Percentiles rank a stretch among this genome's conserved stretches.
These are phyloP conservation scores for Parmales sp. DNA, from an alignment of 108 stramenopile genomes.

Conservation along the genomic window DNA sequence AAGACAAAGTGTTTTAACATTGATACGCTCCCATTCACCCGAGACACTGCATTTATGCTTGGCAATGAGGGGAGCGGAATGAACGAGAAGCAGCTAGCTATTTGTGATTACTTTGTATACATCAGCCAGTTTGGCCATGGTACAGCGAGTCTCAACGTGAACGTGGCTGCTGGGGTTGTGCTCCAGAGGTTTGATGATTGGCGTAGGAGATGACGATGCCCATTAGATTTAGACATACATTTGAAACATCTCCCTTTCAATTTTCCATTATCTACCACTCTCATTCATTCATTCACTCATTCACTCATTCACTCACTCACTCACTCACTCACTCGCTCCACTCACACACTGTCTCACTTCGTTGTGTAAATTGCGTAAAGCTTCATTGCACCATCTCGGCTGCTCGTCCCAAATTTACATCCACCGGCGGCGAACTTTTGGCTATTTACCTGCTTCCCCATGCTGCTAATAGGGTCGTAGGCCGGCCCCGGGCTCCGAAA, in stretches of 20 bases:
- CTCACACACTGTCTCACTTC: not conserved
- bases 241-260: not conserved
- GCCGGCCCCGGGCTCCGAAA: not conserved
- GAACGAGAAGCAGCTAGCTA: conserved; percentile 48
- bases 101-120: conserved; percentile 54
- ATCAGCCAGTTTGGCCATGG: conserved; percentile 73
- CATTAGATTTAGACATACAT: not conserved
- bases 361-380: conserved; percentile 8
- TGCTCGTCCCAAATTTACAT: not conserved
- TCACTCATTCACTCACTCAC: not conserved
- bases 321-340: not conserved
- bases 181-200: conserved; percentile 35
- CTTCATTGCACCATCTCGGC: not conserved
- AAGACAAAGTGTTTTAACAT: not conserved
- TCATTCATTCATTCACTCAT: not conserved
- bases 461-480: not conserved
- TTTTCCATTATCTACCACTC: not conserved
- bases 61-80: conserved; percentile 76
- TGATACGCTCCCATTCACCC: not conserved
- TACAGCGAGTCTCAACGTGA: conserved; percentile 77
- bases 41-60: conserved; percentile 58
- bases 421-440: not conserved
- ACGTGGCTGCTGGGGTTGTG: conserved; percentile 57
- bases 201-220: not conserved
- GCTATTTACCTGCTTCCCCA: not conserved